These are phyloP conservation scores for Xylaria sp. DNA, from an alignment of 495 filamentous ascomycete species.

Conservation along the genomic window DNA sequence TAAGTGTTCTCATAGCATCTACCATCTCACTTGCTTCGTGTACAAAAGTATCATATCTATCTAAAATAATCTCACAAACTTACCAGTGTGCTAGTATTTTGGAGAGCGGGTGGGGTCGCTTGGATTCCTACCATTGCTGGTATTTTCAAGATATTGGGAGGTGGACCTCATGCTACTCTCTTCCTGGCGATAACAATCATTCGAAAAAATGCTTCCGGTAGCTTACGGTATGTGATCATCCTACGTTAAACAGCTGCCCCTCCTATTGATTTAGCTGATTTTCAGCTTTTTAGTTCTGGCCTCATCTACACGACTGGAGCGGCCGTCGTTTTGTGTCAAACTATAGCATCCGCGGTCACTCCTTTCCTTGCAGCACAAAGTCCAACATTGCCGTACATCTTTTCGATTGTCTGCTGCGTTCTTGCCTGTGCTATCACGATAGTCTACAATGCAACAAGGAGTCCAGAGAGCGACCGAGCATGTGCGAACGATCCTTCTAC, in stretches of 20 bases:
- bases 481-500: neutral
- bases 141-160: conserved; percentile 1
- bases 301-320: conserved; percentile 6
- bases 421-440: neutral
- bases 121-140: conserved; percentile 1
- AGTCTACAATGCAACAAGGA: neutral
- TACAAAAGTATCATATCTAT: neutral
- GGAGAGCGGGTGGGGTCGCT: neutral
- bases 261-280: neutral
- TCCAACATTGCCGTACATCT: neutral
- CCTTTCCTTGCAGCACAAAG: neutral
- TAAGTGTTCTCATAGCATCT: conserved; percentile 5
- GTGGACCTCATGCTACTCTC: neutral
- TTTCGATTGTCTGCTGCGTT: neutral
- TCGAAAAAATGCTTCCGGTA: neutral
- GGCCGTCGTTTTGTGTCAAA: neutral
- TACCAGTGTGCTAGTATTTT: neutral
- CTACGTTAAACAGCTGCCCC: neutral
- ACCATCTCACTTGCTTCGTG: neutral
- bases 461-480: neutral
- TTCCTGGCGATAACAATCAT: neutral
- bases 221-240: conserved; percentile 1
- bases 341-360: neutral
- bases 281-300: neutral
- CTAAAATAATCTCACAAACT: neutral